Evolutionary conservation across 331 rosid genomes (phyloP).

Genomic region (Rhamnella rubrinervis): DNA sequence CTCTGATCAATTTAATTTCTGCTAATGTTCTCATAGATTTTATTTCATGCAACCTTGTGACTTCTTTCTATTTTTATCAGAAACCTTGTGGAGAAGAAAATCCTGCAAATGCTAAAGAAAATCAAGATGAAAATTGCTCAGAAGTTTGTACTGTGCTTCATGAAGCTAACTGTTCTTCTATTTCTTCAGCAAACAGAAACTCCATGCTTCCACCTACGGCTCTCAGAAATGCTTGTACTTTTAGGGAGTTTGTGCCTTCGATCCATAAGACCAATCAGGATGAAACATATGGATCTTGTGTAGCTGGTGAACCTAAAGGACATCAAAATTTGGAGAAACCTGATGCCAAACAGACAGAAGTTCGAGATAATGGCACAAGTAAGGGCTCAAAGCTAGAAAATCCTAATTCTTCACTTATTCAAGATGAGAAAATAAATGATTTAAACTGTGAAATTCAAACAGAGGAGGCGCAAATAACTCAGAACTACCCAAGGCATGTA

Average conservation of each 20-base stretch:
- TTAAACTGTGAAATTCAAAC: conserved; percentile 47
- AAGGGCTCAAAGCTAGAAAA: conserved; percentile 43
- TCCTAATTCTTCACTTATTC: conserved; percentile 39
- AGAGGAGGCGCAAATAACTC: conserved; percentile 69
- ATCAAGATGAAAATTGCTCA: conserved; percentile 51
- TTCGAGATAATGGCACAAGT: conserved; percentile 47
- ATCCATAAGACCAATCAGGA: conserved; percentile 43
- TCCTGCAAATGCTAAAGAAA: conserved; percentile 41
- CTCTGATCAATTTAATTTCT: not conserved
- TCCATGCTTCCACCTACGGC: conserved; percentile 34
- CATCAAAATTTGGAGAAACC: conserved; percentile 47
- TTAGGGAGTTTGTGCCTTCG: conserved; percentile 65
- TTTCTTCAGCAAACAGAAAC: conserved; percentile 55
- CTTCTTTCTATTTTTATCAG: conserved; percentile 33
- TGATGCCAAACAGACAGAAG: conserved; percentile 38
- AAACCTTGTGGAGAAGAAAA: conserved; percentile 51
- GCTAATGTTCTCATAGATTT: not conserved
- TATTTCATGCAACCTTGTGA: not conserved
- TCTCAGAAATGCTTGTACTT: conserved; percentile 38
- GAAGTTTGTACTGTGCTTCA: conserved; percentile 45
- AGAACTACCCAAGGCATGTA: conserved; percentile 82
- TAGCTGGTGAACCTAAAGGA: conserved; percentile 42
- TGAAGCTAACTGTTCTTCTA: conserved; percentile 59
- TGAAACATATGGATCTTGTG: conserved; percentile 49
- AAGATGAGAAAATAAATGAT: conserved; percentile 52